Evolutionary conservation across 2,329 filamentous ascomycete genomes (phyloP).

Genomic region (Sporothrix pallida): DNA sequence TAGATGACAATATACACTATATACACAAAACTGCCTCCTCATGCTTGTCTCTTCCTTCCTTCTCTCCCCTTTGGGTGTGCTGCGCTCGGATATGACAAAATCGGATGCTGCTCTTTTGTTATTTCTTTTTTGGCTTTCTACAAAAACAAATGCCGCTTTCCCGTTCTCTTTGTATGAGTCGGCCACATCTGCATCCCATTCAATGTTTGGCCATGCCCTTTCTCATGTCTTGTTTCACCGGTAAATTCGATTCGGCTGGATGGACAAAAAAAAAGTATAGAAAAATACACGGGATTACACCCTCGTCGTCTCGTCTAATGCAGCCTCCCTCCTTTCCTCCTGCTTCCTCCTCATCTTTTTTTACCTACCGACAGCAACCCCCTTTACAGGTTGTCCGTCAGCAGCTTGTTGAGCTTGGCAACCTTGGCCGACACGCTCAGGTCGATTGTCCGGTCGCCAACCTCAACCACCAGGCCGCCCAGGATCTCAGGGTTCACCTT

Average conservation of each 20-base stretch:
- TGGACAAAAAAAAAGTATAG: constrained; percentile 24
- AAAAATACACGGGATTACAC: constrained; percentile 28
- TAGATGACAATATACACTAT: constrained; percentile 24
- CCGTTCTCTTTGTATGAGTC: neutral
- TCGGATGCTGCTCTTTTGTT: constrained; percentile 22
- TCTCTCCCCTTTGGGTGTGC: neutral
- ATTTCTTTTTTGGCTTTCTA: constrained; percentile 12
- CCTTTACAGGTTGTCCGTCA: constrained; percentile 92
- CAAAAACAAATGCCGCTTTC: constrained; percentile 27
- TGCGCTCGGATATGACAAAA: neutral
- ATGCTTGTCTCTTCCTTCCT: neutral
- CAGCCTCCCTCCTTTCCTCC: neutral
- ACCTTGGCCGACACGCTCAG: constrained; percentile 94
- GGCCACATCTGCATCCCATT: neutral
- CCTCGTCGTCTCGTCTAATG: neutral
- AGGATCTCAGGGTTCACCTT: constrained; percentile 94
- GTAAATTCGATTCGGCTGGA: neutral
- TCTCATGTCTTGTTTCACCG: constrained; percentile 8
- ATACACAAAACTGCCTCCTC: constrained; percentile 5
- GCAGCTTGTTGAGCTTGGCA: constrained; percentile 98
- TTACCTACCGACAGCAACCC: no score
- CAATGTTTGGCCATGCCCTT: neutral
- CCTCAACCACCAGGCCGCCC: constrained; percentile 92
- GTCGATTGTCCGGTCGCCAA: constrained; percentile 97
- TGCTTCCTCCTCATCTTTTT: neutral